Evolutionary conservation across 2,329 filamentous ascomycete genomes (phyloP), one percentile per base, ranked within the genome.

Genomic region (Aspergillus flavus): DNA sequence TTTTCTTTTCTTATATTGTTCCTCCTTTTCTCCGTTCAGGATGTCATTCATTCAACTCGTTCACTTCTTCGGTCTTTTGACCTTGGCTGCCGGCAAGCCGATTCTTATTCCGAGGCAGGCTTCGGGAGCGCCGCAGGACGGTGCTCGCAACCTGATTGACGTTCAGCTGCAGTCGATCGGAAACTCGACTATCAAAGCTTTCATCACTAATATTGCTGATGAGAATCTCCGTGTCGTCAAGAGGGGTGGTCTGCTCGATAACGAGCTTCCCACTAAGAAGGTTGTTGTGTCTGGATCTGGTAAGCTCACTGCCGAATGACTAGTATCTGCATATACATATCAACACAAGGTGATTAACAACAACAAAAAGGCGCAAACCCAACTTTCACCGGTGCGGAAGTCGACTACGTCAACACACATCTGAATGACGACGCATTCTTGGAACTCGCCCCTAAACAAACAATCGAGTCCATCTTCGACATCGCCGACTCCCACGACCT

Each of bases 41-140:
- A 61, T 64, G 66, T 65, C 59, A 45, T 56, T 63, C 32, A 1
- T 67, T 66, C 58, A 57, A 62, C 59, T 64, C 56, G 61, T 63
- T 60, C 58, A 66, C 6, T 60, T 64, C 36, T 52, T 66, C 43
- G 60, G 59, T 32, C 58, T 64, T 57, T 58, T 67, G 23, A 63
- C 64, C 21, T 28, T 67, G 66, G 66, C 60, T 67, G 43, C 66
- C 66, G 66, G 66, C 30, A 66, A 67, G 64, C 66, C 66, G 9
- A 61, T 67, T 64, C 61, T 61, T 23, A 30, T 67, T 30, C 58
- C 66, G 14, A 57, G 66, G 59, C 64, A 61, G 60, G 61, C 48
- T 54, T 57, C 57, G 57, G 58, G 41, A 54, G 57, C 50, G 50
- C 62, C 61, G 61, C 65, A 61, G 64, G 65, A 21, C 61, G 59